Conservation (phyloP, 257 asterid genomes). For the Penstemon eatonii region DNA sequence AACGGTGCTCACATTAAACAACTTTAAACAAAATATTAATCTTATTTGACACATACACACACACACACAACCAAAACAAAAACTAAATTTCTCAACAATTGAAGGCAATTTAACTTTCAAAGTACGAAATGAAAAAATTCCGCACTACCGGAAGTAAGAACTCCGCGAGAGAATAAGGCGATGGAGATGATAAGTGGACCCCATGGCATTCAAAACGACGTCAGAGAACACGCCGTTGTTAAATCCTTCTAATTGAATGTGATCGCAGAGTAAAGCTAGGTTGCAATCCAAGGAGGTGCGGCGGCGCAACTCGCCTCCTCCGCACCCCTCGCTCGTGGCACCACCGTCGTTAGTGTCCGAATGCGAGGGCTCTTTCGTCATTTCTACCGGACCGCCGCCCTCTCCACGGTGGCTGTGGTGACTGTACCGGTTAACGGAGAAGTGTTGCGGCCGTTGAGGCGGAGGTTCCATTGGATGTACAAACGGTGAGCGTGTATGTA, state of each 20-base stretch:
- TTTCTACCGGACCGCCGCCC: constrained; percentile 67
- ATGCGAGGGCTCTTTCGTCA: constrained; percentile 56
- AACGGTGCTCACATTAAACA: no score
- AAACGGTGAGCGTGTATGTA: constrained; percentile 14
- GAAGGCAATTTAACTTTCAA: no score
- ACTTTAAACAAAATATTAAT: no score
- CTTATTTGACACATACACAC: no score
- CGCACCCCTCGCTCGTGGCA: constrained; percentile 47
- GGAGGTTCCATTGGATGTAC: constrained; percentile 41
- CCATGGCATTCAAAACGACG: constrained; percentile 81
- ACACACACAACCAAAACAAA: no score
- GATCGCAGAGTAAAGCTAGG: constrained; percentile 90
- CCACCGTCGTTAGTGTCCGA: constrained; percentile 42
- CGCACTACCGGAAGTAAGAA: constrained; percentile 76
- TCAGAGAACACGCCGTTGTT: constrained; percentile 82
- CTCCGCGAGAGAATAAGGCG: constrained; percentile 93
- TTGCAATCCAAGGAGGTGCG: constrained; percentile 64
- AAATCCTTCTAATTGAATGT: constrained; percentile 87
- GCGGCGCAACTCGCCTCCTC: constrained; percentile 45
- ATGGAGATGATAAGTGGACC: constrained; percentile 77
- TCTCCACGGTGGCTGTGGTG: constrained; percentile 49
- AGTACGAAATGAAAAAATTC: not conserved
- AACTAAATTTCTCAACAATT: no score
- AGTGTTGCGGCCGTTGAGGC: constrained; percentile 35
- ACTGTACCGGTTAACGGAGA: constrained; percentile 28